Evolutionary conservation across 306 rosid genomes (phyloP), one percentile per base, ranked within the genome.

Genomic region (Vigna radiata): DNA sequence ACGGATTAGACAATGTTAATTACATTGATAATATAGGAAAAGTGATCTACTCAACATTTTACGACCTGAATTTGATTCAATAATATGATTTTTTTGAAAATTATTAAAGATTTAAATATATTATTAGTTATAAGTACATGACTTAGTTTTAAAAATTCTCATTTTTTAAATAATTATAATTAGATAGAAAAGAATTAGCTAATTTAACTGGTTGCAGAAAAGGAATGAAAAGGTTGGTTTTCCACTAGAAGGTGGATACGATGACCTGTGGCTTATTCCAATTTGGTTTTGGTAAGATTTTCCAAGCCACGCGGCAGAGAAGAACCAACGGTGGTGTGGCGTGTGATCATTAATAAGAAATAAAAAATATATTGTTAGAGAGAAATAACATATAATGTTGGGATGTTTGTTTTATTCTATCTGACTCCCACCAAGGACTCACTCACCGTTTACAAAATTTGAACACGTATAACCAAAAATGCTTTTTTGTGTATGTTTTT

Each of bases 371-470:
- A 39, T 39, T 48, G 33, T 25, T 31, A 4, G 36, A 5, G 36
- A 31, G 1, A 31, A 6, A 81, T 5, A 19, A 16, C 16, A 72
- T 52, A 64, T 63, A 64, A 72, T 13, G 18, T 27, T 68, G 2
- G 31, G 23, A 68, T 62, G 33, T 37, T 54, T 79, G 85, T 81
- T 81, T 65, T 70, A 54, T 64, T 81, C 72, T 67, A 78, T 59
- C 76, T 69, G 88, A 83, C 83, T 76, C 72, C 31, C 68, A 69
- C 18, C 67, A 3, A 48, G 53, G 68, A 70, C 67, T 64, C 76
- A n/a, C 75, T 64, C 76, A n/a, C 75, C 58, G 58, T 79, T 76
- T 21, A 7, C 17, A 67, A 6, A 52, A 31, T 54, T 48, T 52
- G 70, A 77, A 68, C 48, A 33, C 80, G 41, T 36, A 49, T 7